A percentile compares a stretch with the other conserved stretches of the same genome.
These are phyloP conservation scores for Francoa sonchifolia DNA, from an alignment of 441 rosid genomes.

Conservation along the genomic window DNA sequence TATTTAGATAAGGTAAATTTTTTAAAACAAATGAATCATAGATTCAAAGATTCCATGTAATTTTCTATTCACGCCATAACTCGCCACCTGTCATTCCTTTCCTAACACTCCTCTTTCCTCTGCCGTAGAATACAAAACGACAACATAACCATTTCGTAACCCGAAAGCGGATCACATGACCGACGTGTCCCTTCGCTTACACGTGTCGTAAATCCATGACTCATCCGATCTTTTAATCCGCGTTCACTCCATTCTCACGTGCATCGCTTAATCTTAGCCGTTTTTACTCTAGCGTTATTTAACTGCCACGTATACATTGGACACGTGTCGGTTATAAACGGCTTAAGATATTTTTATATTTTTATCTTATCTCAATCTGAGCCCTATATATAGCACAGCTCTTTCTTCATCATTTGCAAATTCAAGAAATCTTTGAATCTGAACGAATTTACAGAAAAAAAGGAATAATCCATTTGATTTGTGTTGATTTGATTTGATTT, in stretches of 20 bases:
- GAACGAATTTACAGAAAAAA: neutral
- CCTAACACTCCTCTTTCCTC: too few relatives aligned
- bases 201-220: too few relatives aligned
- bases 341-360: constrained; percentile 4
- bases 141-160: too few relatives aligned
- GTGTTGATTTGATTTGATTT: constrained; percentile 1
- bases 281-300: constrained; percentile 13
- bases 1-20: too few relatives aligned
- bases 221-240: too few relatives aligned
- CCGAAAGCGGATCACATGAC: too few relatives aligned
- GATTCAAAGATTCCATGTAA: too few relatives aligned
- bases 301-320: constrained; percentile 10
- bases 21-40: too few relatives aligned
- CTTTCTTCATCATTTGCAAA: neutral
- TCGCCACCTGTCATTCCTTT: too few relatives aligned
- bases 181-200: too few relatives aligned
- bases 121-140: too few relatives aligned
- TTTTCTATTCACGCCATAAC: too few relatives aligned
- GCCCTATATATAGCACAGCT: constrained; percentile 20
- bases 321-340: constrained; percentile 25
- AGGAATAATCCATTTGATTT: neutral
- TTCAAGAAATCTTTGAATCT: neutral
- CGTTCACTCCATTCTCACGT: constrained; percentile 24
- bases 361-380: constrained; percentile 22
- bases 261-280: constrained; percentile 34